Evolutionary conservation across 1,284 basidiomycete species (phyloP), one percentile per base, ranked within the genome.

Genomic region (Ceratobasidium sp.): DNA sequence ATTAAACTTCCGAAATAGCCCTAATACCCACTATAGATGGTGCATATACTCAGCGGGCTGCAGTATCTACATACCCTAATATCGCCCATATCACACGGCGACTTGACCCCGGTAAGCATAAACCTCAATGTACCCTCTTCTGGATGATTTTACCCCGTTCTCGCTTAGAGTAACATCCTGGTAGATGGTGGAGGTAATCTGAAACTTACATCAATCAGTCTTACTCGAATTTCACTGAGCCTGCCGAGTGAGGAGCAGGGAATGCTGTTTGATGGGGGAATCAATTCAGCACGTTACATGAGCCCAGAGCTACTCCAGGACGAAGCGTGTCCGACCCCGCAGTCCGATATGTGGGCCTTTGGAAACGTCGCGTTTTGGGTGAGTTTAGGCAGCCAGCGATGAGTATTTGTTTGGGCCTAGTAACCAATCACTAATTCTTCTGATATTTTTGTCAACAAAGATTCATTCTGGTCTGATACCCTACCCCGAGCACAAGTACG

Each of bases 331-430:
- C 52, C 74, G 2, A 67, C 64, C 1, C 74, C 74, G 20, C 54
- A 57, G 28, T 67, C 74, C n/a, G 74, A 76, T 38, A 76, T 76
- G 64, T 76, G 74, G 74, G 64, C 74, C 0, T 76, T 76, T 67
- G 74, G 64, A n/a, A 57, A 54, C 42, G 65, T 76, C 3, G 64
- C 65, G 12, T 76, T 76, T 48, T 76, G 74, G 74, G 74, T 33
- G 33, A 33, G 33, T 33, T 4, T 76, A 9, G 3, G 4, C 9
- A 44, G 59, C 26, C 10, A 42, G 44, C 33, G 20, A 33, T 61
- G 40, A 10, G 6, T n/a, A 6, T 20, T 33, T 33, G 33, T 33
- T 33, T 33, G 33, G n/a, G 23, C 28, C 20, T 61, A 52, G 33
- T 33, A 33, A 33, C 33, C 1, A 4, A 33, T 33, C 2, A 33